phyloP scores from a whole-genome alignment of 2,329 filamentous ascomycete genomes.

The Mycosphaerella sp. region DNA sequence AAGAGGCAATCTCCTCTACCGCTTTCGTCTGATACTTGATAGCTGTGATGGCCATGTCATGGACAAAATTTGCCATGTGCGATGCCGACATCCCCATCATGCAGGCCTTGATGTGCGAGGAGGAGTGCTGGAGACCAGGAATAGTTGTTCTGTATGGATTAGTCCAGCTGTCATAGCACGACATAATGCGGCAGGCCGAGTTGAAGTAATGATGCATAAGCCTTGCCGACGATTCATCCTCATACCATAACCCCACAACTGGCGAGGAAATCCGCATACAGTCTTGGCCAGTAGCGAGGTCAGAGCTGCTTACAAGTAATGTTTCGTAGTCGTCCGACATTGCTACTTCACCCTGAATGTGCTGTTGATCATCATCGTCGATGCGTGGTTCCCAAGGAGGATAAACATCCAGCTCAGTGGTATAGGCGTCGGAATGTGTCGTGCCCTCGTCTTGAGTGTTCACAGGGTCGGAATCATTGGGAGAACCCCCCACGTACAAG shows the following conservation, averaged over 20 bases:
- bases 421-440: background rate
- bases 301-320: background rate
- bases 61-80: constrained; percentile 11
- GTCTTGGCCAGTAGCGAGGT: background rate
- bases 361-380: background rate
- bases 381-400: background rate
- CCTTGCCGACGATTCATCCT: background rate
- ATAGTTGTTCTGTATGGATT: constrained; percentile 14
- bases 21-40: constrained; percentile 12
- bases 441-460: background rate
- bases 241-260: background rate
- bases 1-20: constrained; percentile 9
- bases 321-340: background rate
- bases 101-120: constrained; percentile 7
- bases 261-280: background rate
- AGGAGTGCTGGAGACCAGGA: background rate
- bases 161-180: constrained; percentile 11
- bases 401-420: background rate
- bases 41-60: constrained; percentile 8
- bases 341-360: background rate
- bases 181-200: constrained; percentile 13
- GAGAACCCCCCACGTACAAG: background rate
- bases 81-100: constrained; percentile 15
- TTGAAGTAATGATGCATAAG: constrained; percentile 12
- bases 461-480: too few species aligned